Evolutionary conservation across 805 yeast genomes (phyloP), one percentile per base, ranked within the genome.

Genomic region (Metschnikowia chrysomelidarum): DNA sequence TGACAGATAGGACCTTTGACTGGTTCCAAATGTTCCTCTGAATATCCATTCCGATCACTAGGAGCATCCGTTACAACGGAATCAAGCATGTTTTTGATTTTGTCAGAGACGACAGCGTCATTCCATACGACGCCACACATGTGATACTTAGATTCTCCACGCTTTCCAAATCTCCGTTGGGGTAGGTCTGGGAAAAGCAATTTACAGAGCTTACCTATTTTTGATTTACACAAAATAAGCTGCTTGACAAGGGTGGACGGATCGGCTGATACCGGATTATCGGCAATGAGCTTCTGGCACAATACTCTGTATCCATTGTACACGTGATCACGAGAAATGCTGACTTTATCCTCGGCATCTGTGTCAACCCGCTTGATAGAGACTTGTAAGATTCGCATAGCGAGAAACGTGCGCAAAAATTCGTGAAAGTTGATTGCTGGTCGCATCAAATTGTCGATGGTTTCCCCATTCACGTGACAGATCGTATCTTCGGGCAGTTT

Each of bases 141-240:
- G 36, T 66, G 62, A 40, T 63, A 67, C 43, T 65, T 67, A 4
- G 71, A 66, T 31, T 63, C 68, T n/a, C 73, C 73, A 27, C 73
- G 44, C 34, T 61, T 52, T 4, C 73, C 73, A 28, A 67, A 53
- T 33, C 73, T 45, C 38, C 66, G 65, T 30, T 64, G 60, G 16
- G 55, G 34, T 26, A 65, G 40, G 33, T 57, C 47, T 1, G 73
- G 73, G 40, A 59, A 64, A 7, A 64, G 66, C 27, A 64, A 44
- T 43, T 66, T 66, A 34, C 64, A 60, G 27, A 67, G 49, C 39
- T 65, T 66, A 2, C 73, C 73, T 15, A 67, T 44, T 40, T 64
- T 62, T 7, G 69, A 62, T 36, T 63, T 70, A 2, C 71, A 69
- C 30, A 67, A 46, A 14, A 66, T 64, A 21, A 67, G 46, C 18